Evolutionary conservation across 179 eudicot genomes (phyloP), one percentile per base, ranked within the genome.

Genomic region (Pouteria campechiana): DNA sequence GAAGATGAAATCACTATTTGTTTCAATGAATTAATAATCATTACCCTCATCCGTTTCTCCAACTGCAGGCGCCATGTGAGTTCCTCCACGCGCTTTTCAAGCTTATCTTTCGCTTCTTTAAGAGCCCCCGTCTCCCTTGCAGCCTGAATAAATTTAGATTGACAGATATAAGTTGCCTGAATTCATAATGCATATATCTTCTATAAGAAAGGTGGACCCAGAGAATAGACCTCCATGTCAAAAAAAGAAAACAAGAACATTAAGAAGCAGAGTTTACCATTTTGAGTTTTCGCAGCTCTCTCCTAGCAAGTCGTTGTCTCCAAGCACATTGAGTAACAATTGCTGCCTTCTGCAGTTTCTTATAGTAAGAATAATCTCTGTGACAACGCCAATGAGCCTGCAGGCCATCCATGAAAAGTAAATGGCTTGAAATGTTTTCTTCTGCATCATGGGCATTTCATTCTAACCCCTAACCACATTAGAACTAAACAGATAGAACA

Each of bases 31-130:
- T 16, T 14, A 47, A 16, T 40, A 30, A 41, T 41, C 0, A 42
- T 61, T 78, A 83, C 96, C 88, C 85, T 75, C 49, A 92, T 38
- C 66, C 86, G 86, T 57, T 83, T 92, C 82, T 93, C 99, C 49
- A 73, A 61, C 55, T 93, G 96, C 69, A 93, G 71, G 31, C 96
- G 95, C 96, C 96, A 88, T 41, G 96, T 78, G 63, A 93, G 96
- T 54, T 92, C 99, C 63, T 92, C 99, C 58, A 92, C 99, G 34
- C 90, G 86, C 72, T 92, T 92, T 70, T 92, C 99, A 29, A 92
- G 77, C 81, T 80, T 92, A 69, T 92, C 88, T 55, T 92, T 92
- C 35, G 92, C 86, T 74, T 92, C 96, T 83, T 92, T 78, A 32
- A 92, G 94, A 38, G 86, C 89, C 19, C 96, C 99, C 9, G 93